Evolutionary conservation across 169 alveolate genomes (phyloP), one percentile per base, ranked within the genome.

Genomic region (Plasmodium vivax): DNA sequence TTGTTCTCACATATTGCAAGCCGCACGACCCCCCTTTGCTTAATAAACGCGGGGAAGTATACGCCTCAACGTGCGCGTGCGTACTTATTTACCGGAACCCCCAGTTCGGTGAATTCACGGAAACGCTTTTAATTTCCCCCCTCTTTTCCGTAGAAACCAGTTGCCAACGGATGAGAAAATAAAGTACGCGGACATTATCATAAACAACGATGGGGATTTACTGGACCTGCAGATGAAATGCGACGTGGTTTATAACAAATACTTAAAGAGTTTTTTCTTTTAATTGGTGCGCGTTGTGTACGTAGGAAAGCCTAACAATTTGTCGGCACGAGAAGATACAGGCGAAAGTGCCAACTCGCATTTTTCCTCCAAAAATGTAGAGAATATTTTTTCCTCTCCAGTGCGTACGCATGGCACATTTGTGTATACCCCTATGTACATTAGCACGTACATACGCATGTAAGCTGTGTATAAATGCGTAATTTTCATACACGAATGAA

Each of bases 181-280:
- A 71, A 82, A 82, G 54, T 83, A 71, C 45, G 92, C 95, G 34
- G 95, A 92, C 43, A 92, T 92, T 82, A 83, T 92, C 73, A 92
- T 92, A 82, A 92, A 92, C 95, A 92, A 92, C 32, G 95, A 92
- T 45, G 95, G 92, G 58, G 95, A 92, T 92, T 82, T 92, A 51
- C n/a, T 82, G 82, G 92, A 92, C 82, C 62, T 92, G 81, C 82
- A 92, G 72, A 92, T 81, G 92, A 92, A 92, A 54, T 92, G 95
- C 43, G 95, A 92, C 58, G 95, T 82, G 32, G 95, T 92, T 32
- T 92, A 72, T 83, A 83, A 92, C 80, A 92, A 92, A 92, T 83
- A 92, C 56, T 82, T 92, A 58, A 92, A 82, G 41, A 92, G 81
- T 73, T 92, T 92, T 83, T 92, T 92, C 88, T 90, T 90, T 71